Conservation (phyloP, 2,329 filamentous ascomycete species). For the Sporothrix pallida region DNA sequence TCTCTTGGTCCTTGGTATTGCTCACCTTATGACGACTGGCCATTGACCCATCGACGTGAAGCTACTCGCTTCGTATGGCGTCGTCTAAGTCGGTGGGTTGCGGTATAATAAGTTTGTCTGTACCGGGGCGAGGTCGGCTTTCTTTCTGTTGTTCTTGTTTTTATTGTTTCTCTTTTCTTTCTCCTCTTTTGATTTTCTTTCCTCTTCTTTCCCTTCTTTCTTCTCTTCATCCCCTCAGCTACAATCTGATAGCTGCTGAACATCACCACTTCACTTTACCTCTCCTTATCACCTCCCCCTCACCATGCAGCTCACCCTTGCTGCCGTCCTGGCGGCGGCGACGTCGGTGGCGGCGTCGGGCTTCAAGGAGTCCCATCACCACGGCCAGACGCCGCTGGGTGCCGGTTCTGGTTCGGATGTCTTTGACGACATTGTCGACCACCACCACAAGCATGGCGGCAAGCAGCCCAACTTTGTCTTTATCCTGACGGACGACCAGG, state of each 20-base stretch:
- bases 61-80: background rate
- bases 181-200: background rate
- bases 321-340: slow-evolving; percentile 27
- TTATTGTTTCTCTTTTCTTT: background rate
- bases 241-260: background rate
- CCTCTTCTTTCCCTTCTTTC: background rate
- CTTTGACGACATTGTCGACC: slow-evolving; percentile 15
- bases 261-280: background rate
- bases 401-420: background rate
- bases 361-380: background rate
- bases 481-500: slow-evolving; percentile 69
- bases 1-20: background rate
- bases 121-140: slow-evolving; percentile 1
- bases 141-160: background rate
- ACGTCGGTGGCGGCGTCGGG: slow-evolving; percentile 23
- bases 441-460: slow-evolving; percentile 20
- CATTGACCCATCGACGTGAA: no score
- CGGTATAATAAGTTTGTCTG: slow-evolving; percentile 9
- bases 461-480: slow-evolving; percentile 47
- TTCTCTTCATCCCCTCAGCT: background rate
- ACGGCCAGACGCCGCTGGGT: slow-evolving; percentile 24
- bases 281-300: background rate
- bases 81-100: background rate
- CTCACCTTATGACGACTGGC: slow-evolving; percentile 7
- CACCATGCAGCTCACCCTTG: slow-evolving; percentile 29